Evolutionary conservation across 768 basidiomycete species (phyloP).

Genomic region (Suillus ampliporus): DNA sequence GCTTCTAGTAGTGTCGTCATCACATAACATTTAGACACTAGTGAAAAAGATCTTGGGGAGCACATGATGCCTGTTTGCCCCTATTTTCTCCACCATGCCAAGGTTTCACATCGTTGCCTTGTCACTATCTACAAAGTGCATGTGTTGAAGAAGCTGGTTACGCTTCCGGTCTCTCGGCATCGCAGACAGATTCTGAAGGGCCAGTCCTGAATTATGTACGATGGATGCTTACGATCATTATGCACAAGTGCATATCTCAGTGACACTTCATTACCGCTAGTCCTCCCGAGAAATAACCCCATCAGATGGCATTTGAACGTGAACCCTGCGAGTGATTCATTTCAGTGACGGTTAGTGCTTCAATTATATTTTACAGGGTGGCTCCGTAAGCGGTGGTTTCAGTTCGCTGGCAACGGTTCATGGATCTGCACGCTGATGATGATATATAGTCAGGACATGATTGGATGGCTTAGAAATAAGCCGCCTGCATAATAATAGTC

Average conservation of each 20-base stretch:
- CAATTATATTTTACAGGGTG: background rate
- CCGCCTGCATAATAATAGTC: background rate
- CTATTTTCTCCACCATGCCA: background rate
- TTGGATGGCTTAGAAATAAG: background rate
- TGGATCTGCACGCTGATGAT: background rate
- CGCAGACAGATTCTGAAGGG: background rate
- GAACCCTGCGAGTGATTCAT: background rate
- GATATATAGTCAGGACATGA: background rate
- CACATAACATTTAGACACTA: constrained; percentile 1
- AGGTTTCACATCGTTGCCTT: background rate
- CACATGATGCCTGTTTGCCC: background rate
- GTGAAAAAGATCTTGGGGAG: background rate
- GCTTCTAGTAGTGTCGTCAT: background rate
- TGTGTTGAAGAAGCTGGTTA: background rate
- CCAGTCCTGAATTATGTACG: background rate
- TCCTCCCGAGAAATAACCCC: background rate
- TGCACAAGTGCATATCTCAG: background rate
- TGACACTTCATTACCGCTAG: background rate
- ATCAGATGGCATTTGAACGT: background rate
- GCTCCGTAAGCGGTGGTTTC: background rate
- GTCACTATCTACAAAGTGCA: background rate
- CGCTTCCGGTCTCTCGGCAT: background rate
- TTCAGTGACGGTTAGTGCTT: background rate
- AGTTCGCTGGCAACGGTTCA: background rate
- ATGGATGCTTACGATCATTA: background rate